Conservation (phyloP, 805 yeast species). For the Kazachstania taianensis region DNA sequence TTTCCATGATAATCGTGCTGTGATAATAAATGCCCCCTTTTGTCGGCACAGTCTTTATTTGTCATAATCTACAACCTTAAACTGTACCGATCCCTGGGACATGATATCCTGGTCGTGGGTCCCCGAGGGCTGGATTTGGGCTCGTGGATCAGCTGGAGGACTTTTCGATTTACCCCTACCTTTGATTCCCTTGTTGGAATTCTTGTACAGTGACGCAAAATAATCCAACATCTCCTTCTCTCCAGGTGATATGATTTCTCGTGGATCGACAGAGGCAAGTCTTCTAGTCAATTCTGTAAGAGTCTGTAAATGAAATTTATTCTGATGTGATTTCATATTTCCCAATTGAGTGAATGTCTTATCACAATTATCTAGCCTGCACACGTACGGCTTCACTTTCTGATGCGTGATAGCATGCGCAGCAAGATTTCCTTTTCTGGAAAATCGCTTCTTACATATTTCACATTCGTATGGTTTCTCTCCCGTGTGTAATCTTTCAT, state of each 20-base stretch:
- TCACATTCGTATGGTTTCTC: slow-evolving; percentile 83
- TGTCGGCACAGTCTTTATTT: too few species aligned
- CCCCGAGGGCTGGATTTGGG: background rate
- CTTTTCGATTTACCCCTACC: too few species aligned
- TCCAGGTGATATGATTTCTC: slow-evolving; percentile 39
- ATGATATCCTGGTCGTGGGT: background rate
- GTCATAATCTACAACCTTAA: slow-evolving; percentile 4
- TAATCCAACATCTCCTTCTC: slow-evolving; percentile 67
- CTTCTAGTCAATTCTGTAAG: slow-evolving; percentile 55
- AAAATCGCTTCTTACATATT: slow-evolving; percentile 64
- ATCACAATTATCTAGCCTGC: slow-evolving; percentile 71
- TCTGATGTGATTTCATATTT: slow-evolving; percentile 88
- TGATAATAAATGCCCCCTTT: too few species aligned
- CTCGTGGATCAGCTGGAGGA: too few species aligned
- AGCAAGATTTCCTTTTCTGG: slow-evolving; percentile 85
- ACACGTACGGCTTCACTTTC: slow-evolving; percentile 64
- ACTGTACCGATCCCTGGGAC: slow-evolving; percentile 4
- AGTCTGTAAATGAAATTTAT: slow-evolving; percentile 70
- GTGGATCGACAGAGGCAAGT: slow-evolving; percentile 52
- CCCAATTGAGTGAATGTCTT: slow-evolving; percentile 88
- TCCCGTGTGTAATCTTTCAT: slow-evolving; percentile 78
- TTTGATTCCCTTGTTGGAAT: slow-evolving; percentile 68
- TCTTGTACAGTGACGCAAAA: slow-evolving; percentile 73
- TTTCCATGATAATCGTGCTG: too few species aligned
- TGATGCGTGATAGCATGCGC: slow-evolving; percentile 81